Percentiles rank a stretch among this genome's conserved stretches.
Conservation (phyloP, 1,284 basidiomycete species). For the Pseudozyma flocculosa region DNA sequence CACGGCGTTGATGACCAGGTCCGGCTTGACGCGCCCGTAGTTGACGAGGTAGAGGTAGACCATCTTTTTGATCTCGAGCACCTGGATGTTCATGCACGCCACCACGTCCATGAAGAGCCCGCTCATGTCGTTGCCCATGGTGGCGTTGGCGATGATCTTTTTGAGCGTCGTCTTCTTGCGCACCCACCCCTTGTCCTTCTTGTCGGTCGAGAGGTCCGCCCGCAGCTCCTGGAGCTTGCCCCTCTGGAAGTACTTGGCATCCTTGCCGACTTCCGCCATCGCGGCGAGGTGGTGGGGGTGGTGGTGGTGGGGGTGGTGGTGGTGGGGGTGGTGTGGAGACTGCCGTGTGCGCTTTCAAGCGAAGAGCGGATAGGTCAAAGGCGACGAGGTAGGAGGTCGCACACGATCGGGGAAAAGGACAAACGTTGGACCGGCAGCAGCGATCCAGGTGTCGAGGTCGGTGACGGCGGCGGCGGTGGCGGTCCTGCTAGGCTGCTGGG, state of each 20-base stretch:
- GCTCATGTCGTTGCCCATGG: slow-evolving; percentile 93
- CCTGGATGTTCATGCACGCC: slow-evolving; percentile 95
- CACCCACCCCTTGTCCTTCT: slow-evolving; percentile 89
- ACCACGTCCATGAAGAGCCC: slow-evolving; percentile 91
- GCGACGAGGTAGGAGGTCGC: too few species aligned
- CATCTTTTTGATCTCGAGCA: slow-evolving; percentile 92
- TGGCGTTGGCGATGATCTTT: slow-evolving; percentile 76
- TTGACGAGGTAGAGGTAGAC: slow-evolving; percentile 99
- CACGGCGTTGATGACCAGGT: slow-evolving; percentile 93
- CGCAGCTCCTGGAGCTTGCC: slow-evolving; percentile 55
- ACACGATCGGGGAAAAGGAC: too few species aligned
- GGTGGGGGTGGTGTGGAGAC: not conserved
- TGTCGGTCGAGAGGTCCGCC: slow-evolving; percentile 61
- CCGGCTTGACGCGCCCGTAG: slow-evolving; percentile 96
- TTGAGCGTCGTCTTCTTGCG: slow-evolving; percentile 98
- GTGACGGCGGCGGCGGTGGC: too few species aligned
- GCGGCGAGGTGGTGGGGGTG: not conserved
- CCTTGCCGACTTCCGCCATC: slow-evolving; percentile 49
- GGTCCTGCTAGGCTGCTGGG: too few species aligned
- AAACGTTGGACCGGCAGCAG: too few species aligned
- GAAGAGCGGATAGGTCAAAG: too few species aligned
- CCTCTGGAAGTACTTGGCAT: slow-evolving; percentile 58
- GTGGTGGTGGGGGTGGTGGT: not conserved
- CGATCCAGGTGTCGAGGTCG: too few species aligned
- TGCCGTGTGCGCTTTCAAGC: too few species aligned